A percentile compares a stretch with the other conserved stretches of the same genome.
These are phyloP conservation scores for Neonectria punicea DNA, from an alignment of 2,329 filamentous ascomycete species.

Conservation along the genomic window DNA sequence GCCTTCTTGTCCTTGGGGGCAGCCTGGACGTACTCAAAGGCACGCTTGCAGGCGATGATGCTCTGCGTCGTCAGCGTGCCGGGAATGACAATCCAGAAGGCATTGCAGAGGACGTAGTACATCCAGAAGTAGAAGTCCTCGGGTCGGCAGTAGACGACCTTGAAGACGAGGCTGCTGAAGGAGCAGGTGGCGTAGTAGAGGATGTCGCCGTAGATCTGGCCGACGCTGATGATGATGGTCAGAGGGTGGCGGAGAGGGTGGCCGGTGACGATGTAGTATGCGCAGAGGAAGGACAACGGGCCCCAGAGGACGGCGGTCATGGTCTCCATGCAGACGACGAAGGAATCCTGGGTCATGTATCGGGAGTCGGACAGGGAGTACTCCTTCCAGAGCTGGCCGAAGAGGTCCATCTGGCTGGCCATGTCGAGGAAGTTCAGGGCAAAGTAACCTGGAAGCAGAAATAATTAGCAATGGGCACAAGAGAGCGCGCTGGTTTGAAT, in stretches of 20 bases:
- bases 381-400: constrained; percentile 68
- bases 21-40: constrained; percentile 44
- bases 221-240: constrained; percentile 58
- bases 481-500: background rate
- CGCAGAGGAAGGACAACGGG: constrained; percentile 60
- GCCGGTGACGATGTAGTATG: constrained; percentile 54
- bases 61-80: constrained; percentile 46
- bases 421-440: constrained; percentile 56
- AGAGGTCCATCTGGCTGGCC: constrained; percentile 52
- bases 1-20: constrained; percentile 41
- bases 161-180: constrained; percentile 53
- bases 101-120: constrained; percentile 64
- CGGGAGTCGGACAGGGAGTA: constrained; percentile 67
- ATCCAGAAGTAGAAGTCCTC: constrained; percentile 64
- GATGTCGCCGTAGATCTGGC: constrained; percentile 63
- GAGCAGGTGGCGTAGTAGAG: constrained; percentile 62
- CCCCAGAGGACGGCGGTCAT: constrained; percentile 65
- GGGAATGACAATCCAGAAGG: constrained; percentile 65
- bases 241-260: constrained; percentile 60
- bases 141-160: constrained; percentile 59
- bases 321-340: constrained; percentile 66
- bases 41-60: constrained; percentile 36
- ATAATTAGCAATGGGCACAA: background rate
- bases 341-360: constrained; percentile 63
- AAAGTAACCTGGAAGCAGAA: constrained; percentile 56